Evolutionary conservation across 169 alveolate genomes (phyloP).

Genomic region (Cryptosporidium sp.): DNA sequence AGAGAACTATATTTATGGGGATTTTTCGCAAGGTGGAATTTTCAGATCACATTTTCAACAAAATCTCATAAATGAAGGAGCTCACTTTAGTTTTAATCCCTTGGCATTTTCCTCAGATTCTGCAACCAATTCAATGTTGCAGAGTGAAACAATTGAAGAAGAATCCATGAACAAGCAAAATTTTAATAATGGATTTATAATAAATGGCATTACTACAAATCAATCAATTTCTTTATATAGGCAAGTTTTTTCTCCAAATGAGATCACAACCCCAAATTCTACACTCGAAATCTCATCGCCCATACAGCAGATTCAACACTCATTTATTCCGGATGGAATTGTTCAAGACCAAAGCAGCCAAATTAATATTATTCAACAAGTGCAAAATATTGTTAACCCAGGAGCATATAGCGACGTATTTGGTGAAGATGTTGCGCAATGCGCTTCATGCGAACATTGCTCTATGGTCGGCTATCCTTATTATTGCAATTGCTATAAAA

Average conservation of each 20-base stretch:
- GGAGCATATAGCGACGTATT: slow-evolving; percentile 55
- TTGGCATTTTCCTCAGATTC: slow-evolving; percentile 46
- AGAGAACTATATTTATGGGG: slow-evolving; percentile 16
- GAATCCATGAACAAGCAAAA: slow-evolving; percentile 39
- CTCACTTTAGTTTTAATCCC: slow-evolving; percentile 41
- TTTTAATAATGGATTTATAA: slow-evolving; percentile 5
- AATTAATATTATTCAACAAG: slow-evolving; percentile 33
- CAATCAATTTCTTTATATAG: slow-evolving; percentile 49
- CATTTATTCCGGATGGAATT: slow-evolving; percentile 56
- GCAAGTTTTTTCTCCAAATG: slow-evolving; percentile 55
- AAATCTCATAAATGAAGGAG: slow-evolving; percentile 36
- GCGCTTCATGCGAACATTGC: slow-evolving; percentile 61
- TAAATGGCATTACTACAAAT: background rate
- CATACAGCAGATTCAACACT: slow-evolving; percentile 43
- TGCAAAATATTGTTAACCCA: slow-evolving; percentile 40
- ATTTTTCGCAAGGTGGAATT: slow-evolving; percentile 36
- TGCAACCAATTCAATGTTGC: slow-evolving; percentile 24
- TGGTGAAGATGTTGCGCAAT: slow-evolving; percentile 65
- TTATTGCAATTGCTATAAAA: slow-evolving; percentile 72
- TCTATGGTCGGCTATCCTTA: slow-evolving; percentile 66
- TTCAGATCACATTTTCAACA: slow-evolving; percentile 37
- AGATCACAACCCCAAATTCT: slow-evolving; percentile 58
- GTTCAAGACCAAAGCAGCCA: slow-evolving; percentile 50
- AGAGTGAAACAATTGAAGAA: slow-evolving; percentile 11
- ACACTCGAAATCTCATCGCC: slow-evolving; percentile 71